Conservation (phyloP, 768 basidiomycete genomes). For the Termitomyces sp. region DNA sequence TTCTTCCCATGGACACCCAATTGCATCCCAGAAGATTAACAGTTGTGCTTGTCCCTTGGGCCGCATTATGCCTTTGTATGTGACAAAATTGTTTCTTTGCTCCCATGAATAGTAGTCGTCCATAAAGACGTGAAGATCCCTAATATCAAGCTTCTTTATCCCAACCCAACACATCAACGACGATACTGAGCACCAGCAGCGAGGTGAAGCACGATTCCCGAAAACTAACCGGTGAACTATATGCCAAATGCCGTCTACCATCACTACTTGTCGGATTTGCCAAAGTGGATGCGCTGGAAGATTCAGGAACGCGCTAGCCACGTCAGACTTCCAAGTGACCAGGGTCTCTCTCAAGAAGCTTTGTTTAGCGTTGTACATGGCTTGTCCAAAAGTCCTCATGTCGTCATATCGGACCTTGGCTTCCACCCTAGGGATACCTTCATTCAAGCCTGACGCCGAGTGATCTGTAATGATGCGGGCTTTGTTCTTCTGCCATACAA, state of each 20-base stretch:
- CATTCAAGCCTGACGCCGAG: conserved; percentile 16
- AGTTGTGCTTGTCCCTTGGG: conserved; percentile 23
- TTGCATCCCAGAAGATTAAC: conserved; percentile 24
- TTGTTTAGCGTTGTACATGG: conserved; percentile 11
- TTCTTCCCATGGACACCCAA: conserved; percentile 23
- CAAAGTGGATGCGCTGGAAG: conserved; percentile 29
- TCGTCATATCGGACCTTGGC: conserved; percentile 11
- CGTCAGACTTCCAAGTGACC: conserved; percentile 25
- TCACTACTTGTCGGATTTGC: conserved; percentile 29
- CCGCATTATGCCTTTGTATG: not conserved
- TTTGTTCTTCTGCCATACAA: conserved; percentile 24
- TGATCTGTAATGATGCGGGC: conserved; percentile 24
- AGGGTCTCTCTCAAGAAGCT: conserved; percentile 18
- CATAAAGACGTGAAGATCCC: conserved; percentile 24
- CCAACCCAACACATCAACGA: conserved; percentile 19
- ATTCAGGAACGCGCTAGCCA: conserved; percentile 26
- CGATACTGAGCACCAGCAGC: conserved; percentile 22
- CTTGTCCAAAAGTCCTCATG: conserved; percentile 7
- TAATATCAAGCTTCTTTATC: conserved; percentile 16
- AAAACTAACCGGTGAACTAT: conserved; percentile 27
- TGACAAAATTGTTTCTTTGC: not conserved
- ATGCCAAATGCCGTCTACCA: conserved; percentile 18
- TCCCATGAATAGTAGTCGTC: conserved; percentile 10
- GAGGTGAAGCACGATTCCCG: conserved; percentile 22
- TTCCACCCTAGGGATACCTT: conserved; percentile 5